Base-by-base conservation (phyloP, 2,329 filamentous ascomycete genomes). In the Tetracladium maxilliforme region DNA sequence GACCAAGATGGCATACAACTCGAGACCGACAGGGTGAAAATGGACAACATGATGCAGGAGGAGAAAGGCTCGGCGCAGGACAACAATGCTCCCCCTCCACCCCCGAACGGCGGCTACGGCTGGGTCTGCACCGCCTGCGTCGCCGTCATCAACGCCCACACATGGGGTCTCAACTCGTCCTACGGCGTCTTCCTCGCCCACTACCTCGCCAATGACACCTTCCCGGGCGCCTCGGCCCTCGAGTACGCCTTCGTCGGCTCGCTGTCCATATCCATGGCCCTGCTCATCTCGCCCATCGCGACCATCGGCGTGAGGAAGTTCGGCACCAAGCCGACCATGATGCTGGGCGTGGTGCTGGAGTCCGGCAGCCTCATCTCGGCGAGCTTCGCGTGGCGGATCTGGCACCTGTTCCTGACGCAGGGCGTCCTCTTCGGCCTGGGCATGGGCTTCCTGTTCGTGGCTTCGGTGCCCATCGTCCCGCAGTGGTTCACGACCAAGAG, bases 171-270 rank as follows among this genome's bases (percentile, higher is more conserved):
- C 20, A 56, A 55, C 14, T 28, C 63, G 57, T 61, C 64, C 3
- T 79, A 78, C 53, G 80, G 78, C 44, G 72, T 83, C 29, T 82
- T 77, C 34, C 68, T 87, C 10, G 74, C 82, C 10, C 65, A 83
- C 39, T 90, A 87, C 52, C 64, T 87, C 28, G 54, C 60, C 11
- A 64, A 63, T 24, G 54, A 70, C 26, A 57, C 61, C 13, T 83
- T 78, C 33, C 62, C 69, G 0, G 68, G 64, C 10, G 65, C 76
- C 3, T 70, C 66, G 0, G 51, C 64, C 3, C 60, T 86, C 3
- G 61, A 72, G 6, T 86, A 75, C 46, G 80, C 80, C 20, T 84
- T 87, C 42, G 62, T 87, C n/a, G 80, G 80, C 15, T 73, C 72
- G 1, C 53, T 81, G 0, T 75, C 69, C 16, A 68, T 79, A 21